A percentile compares a stretch with the other conserved stretches of the same genome.
These are phyloP conservation scores for Clonostachys rhizophaga DNA, from an alignment of 2,329 filamentous ascomycete species.

Conservation along the genomic window DNA sequence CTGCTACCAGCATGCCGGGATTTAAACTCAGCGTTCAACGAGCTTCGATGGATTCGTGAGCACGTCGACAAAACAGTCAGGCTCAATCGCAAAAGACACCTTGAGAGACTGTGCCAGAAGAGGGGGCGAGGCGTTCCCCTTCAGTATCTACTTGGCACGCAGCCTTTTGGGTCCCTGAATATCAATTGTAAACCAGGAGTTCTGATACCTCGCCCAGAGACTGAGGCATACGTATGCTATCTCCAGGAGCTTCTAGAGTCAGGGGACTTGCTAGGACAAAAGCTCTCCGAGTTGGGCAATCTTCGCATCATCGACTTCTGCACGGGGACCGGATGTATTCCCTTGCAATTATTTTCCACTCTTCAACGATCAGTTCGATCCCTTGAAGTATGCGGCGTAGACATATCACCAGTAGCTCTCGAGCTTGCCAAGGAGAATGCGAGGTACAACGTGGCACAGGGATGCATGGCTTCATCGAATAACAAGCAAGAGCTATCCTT, in stretches of 20 bases:
- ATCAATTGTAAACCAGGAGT: conserved; percentile 74
- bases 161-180: conserved; percentile 82
- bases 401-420: conserved; percentile 66
- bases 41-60: conserved; percentile 69
- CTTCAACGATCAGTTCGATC: conserved; percentile 35
- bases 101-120: conserved; percentile 38
- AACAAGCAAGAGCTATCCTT: conserved; percentile 33
- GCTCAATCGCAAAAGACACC: conserved; percentile 5
- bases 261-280: conserved; percentile 4
- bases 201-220: conserved; percentile 79
- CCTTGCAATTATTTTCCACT: conserved; percentile 66
- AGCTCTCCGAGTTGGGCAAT: conserved; percentile 2
- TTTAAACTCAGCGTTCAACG: conserved; percentile 58
- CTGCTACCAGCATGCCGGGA: conserved; percentile 62
- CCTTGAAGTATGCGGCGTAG: conserved; percentile 62
- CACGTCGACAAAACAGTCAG: conserved; percentile 36
- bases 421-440: conserved; percentile 62
- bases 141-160: conserved; percentile 84
- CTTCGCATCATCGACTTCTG: conserved; percentile 79
- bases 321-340: conserved; percentile 87
- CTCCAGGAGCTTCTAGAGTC: conserved; percentile 41
- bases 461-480: conserved; percentile 9
- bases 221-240: conserved; percentile 61
- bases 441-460: conserved; percentile 33
- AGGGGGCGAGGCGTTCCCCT: conserved; percentile 66